phyloP scores from a whole-genome alignment of 2,329 filamentous ascomycete genomes.

The Alternaria postmessia region DNA sequence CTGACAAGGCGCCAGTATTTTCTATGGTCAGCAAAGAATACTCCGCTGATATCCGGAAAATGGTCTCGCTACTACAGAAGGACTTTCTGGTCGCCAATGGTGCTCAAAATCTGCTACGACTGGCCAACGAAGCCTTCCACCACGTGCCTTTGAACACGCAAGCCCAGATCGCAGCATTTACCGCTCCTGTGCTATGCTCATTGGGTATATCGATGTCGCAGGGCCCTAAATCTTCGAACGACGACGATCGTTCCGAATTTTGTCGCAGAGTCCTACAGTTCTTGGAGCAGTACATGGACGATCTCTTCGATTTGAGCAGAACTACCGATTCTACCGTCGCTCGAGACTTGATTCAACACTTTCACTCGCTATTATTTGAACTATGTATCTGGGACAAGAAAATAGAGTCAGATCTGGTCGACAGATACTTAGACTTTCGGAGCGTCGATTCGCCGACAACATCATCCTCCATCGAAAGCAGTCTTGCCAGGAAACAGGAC shows the following conservation, averaged over 20 bases:
- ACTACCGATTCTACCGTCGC: conserved; percentile 35
- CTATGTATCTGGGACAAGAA: conserved; percentile 39
- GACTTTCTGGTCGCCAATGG: conserved; percentile 39
- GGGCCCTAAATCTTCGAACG: conserved; percentile 8
- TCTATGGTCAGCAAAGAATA: conserved; percentile 41
- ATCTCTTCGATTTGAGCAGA: conserved; percentile 40
- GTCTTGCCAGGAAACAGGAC: neutral
- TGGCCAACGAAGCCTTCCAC: conserved; percentile 32
- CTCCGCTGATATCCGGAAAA: conserved; percentile 25
- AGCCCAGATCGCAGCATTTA: conserved; percentile 26
- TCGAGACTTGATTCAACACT: conserved; percentile 36
- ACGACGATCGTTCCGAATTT: conserved; percentile 29
- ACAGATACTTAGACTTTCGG: conserved; percentile 35
- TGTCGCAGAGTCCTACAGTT: conserved; percentile 32
- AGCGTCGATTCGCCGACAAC: conserved; percentile 35
- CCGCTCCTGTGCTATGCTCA: conserved; percentile 27
- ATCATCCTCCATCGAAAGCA: conserved; percentile 15
- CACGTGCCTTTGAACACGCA: conserved; percentile 27
- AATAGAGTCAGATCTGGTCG: conserved; percentile 34
- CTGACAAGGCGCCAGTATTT: conserved; percentile 35
- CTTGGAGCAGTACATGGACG: conserved; percentile 39
- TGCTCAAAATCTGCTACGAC: conserved; percentile 33
- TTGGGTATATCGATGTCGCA: conserved; percentile 37
- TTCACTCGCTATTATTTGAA: conserved; percentile 32
- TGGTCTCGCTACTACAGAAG: conserved; percentile 30